phyloP scores from a whole-genome alignment of 164 flowering plant genomes.

The Annona cherimola region DNA sequence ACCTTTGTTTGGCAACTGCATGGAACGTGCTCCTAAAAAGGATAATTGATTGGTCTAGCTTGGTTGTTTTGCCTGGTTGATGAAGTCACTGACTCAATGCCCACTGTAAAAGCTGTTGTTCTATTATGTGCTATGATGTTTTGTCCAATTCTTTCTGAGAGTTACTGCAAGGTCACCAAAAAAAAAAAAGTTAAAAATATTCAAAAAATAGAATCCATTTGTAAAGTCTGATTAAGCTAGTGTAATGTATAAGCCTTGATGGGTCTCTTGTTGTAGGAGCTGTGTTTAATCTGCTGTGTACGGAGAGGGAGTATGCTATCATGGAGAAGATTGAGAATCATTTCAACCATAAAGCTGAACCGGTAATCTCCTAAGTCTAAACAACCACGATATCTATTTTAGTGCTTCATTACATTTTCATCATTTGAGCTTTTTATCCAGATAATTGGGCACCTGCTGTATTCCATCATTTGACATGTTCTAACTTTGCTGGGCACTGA shows the following conservation, averaged over 20 bases:
- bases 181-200: too few species aligned
- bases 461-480: too few species aligned
- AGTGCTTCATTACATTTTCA: background rate
- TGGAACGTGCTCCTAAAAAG: background rate
- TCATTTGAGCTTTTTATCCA: background rate
- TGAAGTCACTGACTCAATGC: background rate
- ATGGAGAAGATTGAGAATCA: conserved; percentile 68
- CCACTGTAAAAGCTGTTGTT: background rate
- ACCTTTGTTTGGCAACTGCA: too few species aligned
- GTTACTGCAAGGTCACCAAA: background rate
- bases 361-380: conserved; percentile 34
- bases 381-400: background rate
- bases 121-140: background rate
- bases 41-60: background rate
- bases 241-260: background rate
- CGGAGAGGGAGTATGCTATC: conserved; percentile 32
- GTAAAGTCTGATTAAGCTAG: background rate
- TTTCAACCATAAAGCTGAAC: conserved; percentile 34
- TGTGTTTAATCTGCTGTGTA: conserved; percentile 58
- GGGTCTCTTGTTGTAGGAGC: conserved; percentile 51
- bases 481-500: background rate
- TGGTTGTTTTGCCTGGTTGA: background rate
- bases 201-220: background rate
- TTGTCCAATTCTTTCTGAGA: background rate
- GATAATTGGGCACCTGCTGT: background rate